Base-by-base conservation (phyloP, 805 yeast genomes). In the Clavispora vitiphila region DNA sequence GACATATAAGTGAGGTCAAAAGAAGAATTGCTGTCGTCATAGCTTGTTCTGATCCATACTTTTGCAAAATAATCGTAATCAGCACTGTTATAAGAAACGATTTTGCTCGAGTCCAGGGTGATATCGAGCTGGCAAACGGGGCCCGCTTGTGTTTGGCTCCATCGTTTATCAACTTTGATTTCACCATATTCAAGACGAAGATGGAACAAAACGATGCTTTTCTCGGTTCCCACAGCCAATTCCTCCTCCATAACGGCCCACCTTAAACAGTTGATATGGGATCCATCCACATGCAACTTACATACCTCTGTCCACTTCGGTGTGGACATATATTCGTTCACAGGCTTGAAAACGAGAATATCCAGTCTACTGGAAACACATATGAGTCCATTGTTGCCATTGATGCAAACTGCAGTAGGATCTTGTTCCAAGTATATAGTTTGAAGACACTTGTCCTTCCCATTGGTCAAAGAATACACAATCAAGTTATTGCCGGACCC, bases 401-500 rank as follows among this genome's bases (percentile, higher is more conserved):
- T 80, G 36, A 90, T 71, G 43, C 80, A 83, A 4, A 89, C 80
- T 1, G 83, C 78, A 19, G 56, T 54, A 14, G 91, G 81, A 55
- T 86, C 96, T 2, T 66, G 47, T 9, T 79, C 80, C 18, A 88
- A 66, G 51, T 85, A 85, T 1, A 88, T 65, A 0, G 96, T 88
- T 60, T 91, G 98, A 14, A 89, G 62, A 46, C 83, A 42, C 14
- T 40, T 40, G 21, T 39, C 12, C 19, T 34, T 18, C 47, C 42
- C 14, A 41, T 48, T 42, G 10, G 61, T 46, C 19, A 57, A 50
- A 39, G 61, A 50, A 37, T 49, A 53, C 12, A 69, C 73, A 25
- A 91, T 84, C 50, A 91, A 68, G 58, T 87, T 88, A 63, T 88
- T 88, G 0, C 96, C 97, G 1, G 96, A 86, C 43, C 89, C 85